Evolutionary conservation across 495 filamentous ascomycete species (phyloP), one percentile per base, ranked within the genome.

Genomic region (Clohesyomyces aquaticus): DNA sequence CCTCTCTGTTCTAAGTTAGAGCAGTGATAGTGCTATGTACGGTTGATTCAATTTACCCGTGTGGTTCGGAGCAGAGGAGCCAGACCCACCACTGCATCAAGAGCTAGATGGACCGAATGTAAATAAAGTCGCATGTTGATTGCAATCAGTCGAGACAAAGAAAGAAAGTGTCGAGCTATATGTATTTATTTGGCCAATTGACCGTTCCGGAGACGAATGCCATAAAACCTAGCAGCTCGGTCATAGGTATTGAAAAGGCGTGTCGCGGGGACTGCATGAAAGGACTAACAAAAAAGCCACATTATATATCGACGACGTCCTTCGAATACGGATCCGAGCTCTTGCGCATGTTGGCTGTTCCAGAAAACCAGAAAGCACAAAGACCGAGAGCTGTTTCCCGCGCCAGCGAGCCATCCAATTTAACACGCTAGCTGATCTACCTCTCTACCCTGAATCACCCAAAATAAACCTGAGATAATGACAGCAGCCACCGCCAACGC

Each of bases 401-500:
- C n/a, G n/a, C n/a, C n/a, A n/a, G n/a, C n/a, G n/a, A n/a, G n/a
- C n/a, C n/a, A n/a, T n/a, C n/a, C n/a, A n/a, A n/a, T n/a, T n/a
- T n/a, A n/a, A n/a, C n/a, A n/a, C n/a, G n/a, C n/a, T n/a, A n/a
- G n/a, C n/a, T n/a, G n/a, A n/a, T n/a, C n/a, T 32, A 10, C 21
- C 42, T 12, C 29, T 9, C 29, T n/a, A n/a, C n/a, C 18, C 42
- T 50, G 38, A 21, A 18, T 21, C 18, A 19, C 14, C 35, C 46
- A 51, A 51, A 19, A 3, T 19, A 22, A 61, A 53, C 21, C 19
- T 16, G 28, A 41, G 52, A 21, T 6, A 8, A 66, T 70, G 63
- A 53, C 66, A 53, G 67, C 67, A 6, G 47, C 56, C 35, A 51
- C 62, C 1, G 67, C 67, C 18, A 62, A 62, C 63, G 67, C 67